phyloP scores from a whole-genome alignment of 1,284 basidiomycete genomes.

The Ceratobasidium sp. region DNA sequence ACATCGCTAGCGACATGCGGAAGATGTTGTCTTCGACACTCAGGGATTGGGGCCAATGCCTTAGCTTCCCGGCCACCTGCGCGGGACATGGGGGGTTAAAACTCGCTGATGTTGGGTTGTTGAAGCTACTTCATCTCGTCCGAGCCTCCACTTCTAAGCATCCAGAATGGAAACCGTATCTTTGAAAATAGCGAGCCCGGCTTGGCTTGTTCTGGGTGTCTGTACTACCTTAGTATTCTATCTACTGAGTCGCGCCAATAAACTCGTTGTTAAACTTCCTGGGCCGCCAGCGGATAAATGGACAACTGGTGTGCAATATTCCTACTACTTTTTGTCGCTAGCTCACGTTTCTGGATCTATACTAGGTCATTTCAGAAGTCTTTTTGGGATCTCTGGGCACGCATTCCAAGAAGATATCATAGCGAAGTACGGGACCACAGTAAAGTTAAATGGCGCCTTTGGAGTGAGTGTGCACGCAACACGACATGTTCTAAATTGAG shows the following conservation, averaged over 20 bases:
- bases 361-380: slow-evolving; percentile 11
- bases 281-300: slow-evolving; percentile 1
- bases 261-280: slow-evolving; percentile 10
- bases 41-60: neutral
- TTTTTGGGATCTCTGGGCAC: neutral
- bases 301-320: neutral
- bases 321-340: neutral
- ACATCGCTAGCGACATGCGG: too few relatives aligned
- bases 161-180: neutral
- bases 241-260: neutral
- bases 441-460: slow-evolving; percentile 63
- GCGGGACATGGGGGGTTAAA: neutral
- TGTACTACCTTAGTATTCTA: neutral
- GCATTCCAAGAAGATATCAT: slow-evolving; percentile 57
- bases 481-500: neutral
- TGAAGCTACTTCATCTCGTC: neutral
- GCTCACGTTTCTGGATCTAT: neutral
- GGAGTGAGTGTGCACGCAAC: slow-evolving; percentile 56
- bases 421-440: slow-evolving; percentile 60
- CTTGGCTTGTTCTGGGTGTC: slow-evolving; percentile 5
- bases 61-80: neutral
- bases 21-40: too few relatives aligned
- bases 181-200: neutral
- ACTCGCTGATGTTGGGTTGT: neutral
- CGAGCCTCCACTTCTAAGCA: neutral